phyloP scores from a whole-genome alignment of 176 grass and related monocot species.

The Elaeis guineensis region DNA sequence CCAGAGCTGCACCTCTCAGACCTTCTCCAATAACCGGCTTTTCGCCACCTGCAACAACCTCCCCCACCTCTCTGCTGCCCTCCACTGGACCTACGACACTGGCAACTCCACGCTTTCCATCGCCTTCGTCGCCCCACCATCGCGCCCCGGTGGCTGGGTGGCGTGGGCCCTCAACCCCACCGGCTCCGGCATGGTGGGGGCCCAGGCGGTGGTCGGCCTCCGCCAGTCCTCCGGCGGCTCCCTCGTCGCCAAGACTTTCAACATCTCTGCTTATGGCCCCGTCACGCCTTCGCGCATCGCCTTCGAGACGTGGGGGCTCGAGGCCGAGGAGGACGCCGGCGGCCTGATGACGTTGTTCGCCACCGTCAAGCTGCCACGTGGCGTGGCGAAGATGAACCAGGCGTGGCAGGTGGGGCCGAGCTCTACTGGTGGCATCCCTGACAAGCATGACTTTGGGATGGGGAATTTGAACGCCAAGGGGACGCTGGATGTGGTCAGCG shows the following conservation, averaged over 20 bases:
- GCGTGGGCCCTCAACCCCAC: slow-evolving; percentile 60
- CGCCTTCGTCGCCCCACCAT: slow-evolving; percentile 42
- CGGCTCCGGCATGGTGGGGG: slow-evolving; percentile 17
- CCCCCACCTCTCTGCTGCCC: slow-evolving; percentile 37
- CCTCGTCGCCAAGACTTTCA: slow-evolving; percentile 44
- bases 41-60: slow-evolving; percentile 52
- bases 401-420: slow-evolving; percentile 51
- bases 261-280: not conserved
- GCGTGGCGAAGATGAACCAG: slow-evolving; percentile 38
- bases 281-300: not conserved
- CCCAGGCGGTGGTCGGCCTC: slow-evolving; percentile 54
- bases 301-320: slow-evolving; percentile 29
- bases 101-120: slow-evolving; percentile 26
- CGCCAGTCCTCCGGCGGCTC: slow-evolving; percentile 5
- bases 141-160: slow-evolving; percentile 40
- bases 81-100: slow-evolving; percentile 60
- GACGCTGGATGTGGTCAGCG: slow-evolving; percentile 53
- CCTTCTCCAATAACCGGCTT: slow-evolving; percentile 32
- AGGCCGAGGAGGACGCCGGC: slow-evolving; percentile 29
- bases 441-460: not conserved
- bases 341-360: slow-evolving; percentile 48
- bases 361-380: slow-evolving; percentile 35
- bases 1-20: slow-evolving; percentile 25
- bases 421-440: slow-evolving; percentile 1
- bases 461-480: slow-evolving; percentile 36